phyloP scores from a whole-genome alignment of 2,329 filamentous ascomycete species.

The Colletotrichum lupini region DNA sequence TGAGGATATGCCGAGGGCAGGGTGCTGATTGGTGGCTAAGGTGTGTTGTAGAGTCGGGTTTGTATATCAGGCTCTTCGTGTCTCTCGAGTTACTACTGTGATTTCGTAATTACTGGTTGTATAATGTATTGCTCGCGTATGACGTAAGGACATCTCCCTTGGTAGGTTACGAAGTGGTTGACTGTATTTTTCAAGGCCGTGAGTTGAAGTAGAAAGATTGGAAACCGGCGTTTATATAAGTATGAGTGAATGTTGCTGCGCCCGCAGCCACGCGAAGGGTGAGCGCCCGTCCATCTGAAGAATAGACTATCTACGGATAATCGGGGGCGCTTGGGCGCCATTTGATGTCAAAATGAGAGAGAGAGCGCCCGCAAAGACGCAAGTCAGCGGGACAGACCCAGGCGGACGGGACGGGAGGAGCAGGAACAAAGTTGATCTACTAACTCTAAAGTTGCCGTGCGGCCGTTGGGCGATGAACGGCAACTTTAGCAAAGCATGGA shows the following conservation, averaged over 20 bases:
- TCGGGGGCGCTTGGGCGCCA: background rate
- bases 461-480: background rate
- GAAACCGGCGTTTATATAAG: background rate
- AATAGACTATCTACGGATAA: background rate
- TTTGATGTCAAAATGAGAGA: conserved; percentile 11
- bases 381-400: conserved; percentile 21
- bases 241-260: background rate
- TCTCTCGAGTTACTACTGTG: background rate
- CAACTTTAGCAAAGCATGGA: background rate
- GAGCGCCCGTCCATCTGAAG: background rate
- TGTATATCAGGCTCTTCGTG: background rate
- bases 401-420: conserved; percentile 13
- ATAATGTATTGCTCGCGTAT: background rate
- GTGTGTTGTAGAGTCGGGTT: no score
- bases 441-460: background rate
- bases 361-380: conserved; percentile 35
- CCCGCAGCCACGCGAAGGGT: conserved; percentile 33
- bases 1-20: background rate
- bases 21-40: background rate
- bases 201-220: background rate
- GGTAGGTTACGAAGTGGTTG: conserved; percentile 19
- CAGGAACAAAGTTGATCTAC: conserved; percentile 5
- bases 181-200: fast-evolving
- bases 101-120: no score
- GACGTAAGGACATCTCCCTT: background rate